Conservation (phyloP, 345 rosid species). For the Arabidopsis arenosa region DNA sequence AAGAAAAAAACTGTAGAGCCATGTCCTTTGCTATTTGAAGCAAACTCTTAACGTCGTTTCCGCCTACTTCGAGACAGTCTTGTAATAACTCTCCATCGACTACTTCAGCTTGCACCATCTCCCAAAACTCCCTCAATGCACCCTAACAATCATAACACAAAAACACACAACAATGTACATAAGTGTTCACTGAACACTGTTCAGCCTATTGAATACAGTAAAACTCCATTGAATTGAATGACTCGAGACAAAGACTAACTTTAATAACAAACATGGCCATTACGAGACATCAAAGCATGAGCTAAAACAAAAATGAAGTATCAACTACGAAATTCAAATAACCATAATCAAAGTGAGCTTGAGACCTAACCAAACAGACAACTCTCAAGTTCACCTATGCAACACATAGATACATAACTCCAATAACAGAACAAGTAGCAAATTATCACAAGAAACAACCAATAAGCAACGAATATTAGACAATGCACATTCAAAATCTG, state of each 20-base stretch:
- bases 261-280: constrained; percentile 15
- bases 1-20: constrained; percentile 48
- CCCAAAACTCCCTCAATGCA: constrained; percentile 61
- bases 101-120: constrained; percentile 65
- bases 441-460: neutral
- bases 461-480: neutral
- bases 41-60: constrained; percentile 70
- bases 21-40: constrained; percentile 62
- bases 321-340: neutral
- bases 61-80: constrained; percentile 75
- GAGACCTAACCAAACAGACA: neutral
- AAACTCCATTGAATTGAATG: neutral
- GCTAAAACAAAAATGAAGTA: neutral
- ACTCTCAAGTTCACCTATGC: neutral
- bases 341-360: neutral
- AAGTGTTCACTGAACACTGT: no score
- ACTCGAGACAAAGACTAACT: constrained; percentile 3
- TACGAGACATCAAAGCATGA: neutral
- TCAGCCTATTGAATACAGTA: neutral
- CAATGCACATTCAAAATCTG: neutral
- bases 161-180: neutral
- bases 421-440: neutral
- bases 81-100: constrained; percentile 67
- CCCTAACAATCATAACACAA: constrained; percentile 54
- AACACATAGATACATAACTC: constrained; percentile 8